Evolutionary conservation across 192 early-diverging fungal genomes (phyloP).

Genomic region (Backusella australiensis): DNA sequence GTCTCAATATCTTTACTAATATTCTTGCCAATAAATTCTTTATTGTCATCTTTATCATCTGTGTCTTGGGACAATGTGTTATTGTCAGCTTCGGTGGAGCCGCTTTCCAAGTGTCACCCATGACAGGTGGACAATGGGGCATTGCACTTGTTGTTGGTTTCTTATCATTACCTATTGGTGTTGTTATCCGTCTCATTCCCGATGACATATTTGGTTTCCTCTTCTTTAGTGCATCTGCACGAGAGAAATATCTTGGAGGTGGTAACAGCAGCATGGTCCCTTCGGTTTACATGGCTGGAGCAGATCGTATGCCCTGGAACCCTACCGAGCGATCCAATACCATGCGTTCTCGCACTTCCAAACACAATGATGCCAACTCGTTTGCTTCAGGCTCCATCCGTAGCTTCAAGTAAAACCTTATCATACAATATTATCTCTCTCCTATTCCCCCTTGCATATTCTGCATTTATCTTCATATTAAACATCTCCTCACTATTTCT

Average conservation of each 20-base stretch:
- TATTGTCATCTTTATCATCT: slow-evolving; percentile 71
- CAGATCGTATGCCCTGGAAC: slow-evolving; percentile 46
- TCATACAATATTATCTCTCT: neutral
- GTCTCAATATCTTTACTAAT: slow-evolving; percentile 85
- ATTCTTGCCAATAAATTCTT: slow-evolving; percentile 82
- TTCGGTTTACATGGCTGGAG: slow-evolving; percentile 32
- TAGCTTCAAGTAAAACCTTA: neutral
- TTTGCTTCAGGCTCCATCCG: slow-evolving; percentile 3
- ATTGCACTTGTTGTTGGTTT: slow-evolving; percentile 79
- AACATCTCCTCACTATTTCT: neutral
- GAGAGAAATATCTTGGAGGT: slow-evolving; percentile 27
- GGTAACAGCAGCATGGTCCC: neutral
- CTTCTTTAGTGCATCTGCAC: slow-evolving; percentile 28
- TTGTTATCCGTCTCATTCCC: slow-evolving; percentile 81
- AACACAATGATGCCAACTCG: neutral
- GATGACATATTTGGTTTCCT: slow-evolving; percentile 52
- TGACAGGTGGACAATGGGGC: slow-evolving; percentile 76
- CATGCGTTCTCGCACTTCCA: slow-evolving; percentile 10
- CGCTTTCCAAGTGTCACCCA: slow-evolving; percentile 73
- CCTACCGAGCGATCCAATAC: neutral
- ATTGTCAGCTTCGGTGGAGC: slow-evolving; percentile 88
- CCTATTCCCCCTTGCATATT: slow-evolving; percentile 6
- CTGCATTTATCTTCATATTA: slow-evolving; percentile 8
- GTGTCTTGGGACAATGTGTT: slow-evolving; percentile 75
- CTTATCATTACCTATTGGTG: slow-evolving; percentile 83